Evolutionary conservation across 108 stramenopile genomes (phyloP).

Genomic region (Conticribra guillardii): DNA sequence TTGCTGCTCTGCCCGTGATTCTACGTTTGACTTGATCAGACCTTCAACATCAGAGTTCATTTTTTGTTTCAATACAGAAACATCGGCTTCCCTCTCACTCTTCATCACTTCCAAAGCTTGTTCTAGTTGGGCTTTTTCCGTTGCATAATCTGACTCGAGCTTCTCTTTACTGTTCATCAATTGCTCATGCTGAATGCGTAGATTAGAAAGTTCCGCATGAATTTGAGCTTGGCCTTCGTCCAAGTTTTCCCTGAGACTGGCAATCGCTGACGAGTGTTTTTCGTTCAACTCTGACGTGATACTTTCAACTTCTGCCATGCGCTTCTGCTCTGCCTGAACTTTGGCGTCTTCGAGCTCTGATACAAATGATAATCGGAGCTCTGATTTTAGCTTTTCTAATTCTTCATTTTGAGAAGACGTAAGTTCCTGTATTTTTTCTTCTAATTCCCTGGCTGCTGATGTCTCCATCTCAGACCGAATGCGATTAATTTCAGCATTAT

Average conservation of each 20-base stretch:
- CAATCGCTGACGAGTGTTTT: neutral
- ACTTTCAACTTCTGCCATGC: neutral
- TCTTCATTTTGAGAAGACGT: neutral
- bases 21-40: neutral
- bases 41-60: neutral
- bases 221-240: neutral
- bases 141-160: neutral
- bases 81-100: neutral
- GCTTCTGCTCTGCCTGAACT: neutral
- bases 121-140: neutral
- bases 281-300: neutral
- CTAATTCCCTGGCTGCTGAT: neutral
- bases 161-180: neutral
- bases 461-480: neutral
- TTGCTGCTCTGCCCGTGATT: constrained; percentile 1
- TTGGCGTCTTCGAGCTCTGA: neutral
- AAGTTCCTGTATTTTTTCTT: neutral
- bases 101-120: neutral
- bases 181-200: neutral
- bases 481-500: constrained; percentile 18
- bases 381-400: neutral
- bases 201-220: neutral
- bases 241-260: neutral
- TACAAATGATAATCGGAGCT: neutral
- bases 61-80: neutral